These are phyloP conservation scores for Aspergillus eucalypticola DNA, from an alignment of 2,329 filamentous ascomycete species.

Conservation along the genomic window DNA sequence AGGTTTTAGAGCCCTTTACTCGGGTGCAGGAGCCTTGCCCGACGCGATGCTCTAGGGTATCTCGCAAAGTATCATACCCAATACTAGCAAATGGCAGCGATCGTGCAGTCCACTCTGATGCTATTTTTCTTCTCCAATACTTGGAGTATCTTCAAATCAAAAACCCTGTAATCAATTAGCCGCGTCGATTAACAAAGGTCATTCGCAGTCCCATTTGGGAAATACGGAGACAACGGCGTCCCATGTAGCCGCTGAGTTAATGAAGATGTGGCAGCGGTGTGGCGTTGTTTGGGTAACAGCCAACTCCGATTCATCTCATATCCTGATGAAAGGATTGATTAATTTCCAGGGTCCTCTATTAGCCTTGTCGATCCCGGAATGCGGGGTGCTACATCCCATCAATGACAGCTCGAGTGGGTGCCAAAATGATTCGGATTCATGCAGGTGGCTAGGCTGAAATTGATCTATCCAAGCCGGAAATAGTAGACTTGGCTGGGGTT, in stretches of 20 bases:
- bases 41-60: background rate
- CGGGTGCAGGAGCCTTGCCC: background rate
- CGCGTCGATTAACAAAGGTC: background rate
- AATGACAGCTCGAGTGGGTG: slow-evolving; percentile 15
- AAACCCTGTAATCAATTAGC: background rate
- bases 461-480: background rate
- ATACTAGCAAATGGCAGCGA: background rate
- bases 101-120: too few relatives aligned
- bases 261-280: slow-evolving; percentile 18
- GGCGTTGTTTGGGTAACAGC: slow-evolving; percentile 18
- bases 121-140: background rate
- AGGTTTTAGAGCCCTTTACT: background rate
- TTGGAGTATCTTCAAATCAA: background rate
- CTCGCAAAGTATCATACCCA: background rate
- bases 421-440: background rate
- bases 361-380: slow-evolving; percentile 22
- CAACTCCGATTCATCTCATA: slow-evolving; percentile 9
- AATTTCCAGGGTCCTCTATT: slow-evolving; percentile 12
- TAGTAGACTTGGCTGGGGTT: background rate
- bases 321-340: slow-evolving; percentile 20
- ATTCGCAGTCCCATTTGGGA: background rate
- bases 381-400: slow-evolving; percentile 23
- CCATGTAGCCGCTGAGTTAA: slow-evolving; percentile 5
- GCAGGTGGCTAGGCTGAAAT: background rate
- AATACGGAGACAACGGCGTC: background rate